Evolutionary conservation across 768 basidiomycete species (phyloP).

Genomic region (Lactarius deliciosus): DNA sequence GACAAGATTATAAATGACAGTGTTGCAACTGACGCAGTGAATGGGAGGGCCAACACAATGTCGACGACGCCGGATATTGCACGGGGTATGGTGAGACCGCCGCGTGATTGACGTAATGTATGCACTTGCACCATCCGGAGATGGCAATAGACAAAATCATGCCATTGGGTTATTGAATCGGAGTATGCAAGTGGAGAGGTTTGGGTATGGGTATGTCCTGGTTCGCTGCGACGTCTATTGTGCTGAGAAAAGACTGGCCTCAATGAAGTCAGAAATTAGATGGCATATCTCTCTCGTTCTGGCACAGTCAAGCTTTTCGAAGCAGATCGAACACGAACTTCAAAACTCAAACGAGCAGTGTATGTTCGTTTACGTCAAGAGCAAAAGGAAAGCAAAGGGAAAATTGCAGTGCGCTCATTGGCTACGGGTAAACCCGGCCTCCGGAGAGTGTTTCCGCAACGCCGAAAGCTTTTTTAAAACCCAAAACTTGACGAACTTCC

Average conservation of each 20-base stretch:
- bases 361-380: no score
- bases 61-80: neutral
- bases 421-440: slow-evolving; percentile 16
- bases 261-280: no score
- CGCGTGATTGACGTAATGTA: neutral
- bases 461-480: slow-evolving; percentile 4
- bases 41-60: neutral
- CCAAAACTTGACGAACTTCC: neutral
- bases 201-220: neutral
- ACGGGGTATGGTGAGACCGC: neutral
- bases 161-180: neutral
- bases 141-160: neutral
- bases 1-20: neutral
- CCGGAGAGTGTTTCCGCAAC: slow-evolving; percentile 1
- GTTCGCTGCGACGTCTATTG: no score
- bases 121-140: neutral
- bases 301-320: no score
- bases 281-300: no score
- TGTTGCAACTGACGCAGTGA: neutral
- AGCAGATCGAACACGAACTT: no score
- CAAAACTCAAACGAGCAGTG: no score
- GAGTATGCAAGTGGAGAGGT: slow-evolving; percentile 1
- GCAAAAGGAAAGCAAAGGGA: neutral
- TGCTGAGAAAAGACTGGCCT: no score
- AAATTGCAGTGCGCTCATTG: slow-evolving; percentile 11